Conservation (phyloP, 768 basidiomycete species). For the Mycena polygramma region DNA sequence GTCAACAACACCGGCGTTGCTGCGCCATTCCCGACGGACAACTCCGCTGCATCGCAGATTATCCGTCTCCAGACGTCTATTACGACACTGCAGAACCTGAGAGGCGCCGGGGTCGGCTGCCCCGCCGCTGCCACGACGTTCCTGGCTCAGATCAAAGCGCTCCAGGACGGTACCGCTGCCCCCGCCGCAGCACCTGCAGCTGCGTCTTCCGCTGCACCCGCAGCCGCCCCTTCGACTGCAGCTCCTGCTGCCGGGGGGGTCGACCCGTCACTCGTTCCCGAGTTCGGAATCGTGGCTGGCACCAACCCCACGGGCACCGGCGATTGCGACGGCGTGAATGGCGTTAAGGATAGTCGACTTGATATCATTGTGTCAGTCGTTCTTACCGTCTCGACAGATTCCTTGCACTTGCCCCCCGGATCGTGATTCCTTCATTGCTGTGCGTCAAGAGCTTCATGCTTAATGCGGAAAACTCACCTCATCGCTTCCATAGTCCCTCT, state of each 20-base stretch:
- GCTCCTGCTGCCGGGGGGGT: constrained; percentile 31
- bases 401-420: constrained; percentile 77
- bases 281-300: constrained; percentile 13
- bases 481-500: constrained; percentile 50
- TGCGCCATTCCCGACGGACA: constrained; percentile 74
- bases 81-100: constrained; percentile 79
- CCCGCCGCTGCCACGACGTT: constrained; percentile 75
- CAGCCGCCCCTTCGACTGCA: neutral
- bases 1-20: constrained; percentile 70
- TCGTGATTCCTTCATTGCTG: constrained; percentile 8
- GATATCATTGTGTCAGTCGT: too few relatives aligned
- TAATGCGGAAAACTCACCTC: too few relatives aligned
- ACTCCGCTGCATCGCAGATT: constrained; percentile 54
- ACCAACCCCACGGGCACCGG: constrained; percentile 21
- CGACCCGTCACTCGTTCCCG: constrained; percentile 45
- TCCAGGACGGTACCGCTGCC: neutral
- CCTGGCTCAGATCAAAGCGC: constrained; percentile 18
- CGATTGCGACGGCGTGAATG: constrained; percentile 22
- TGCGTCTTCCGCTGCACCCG: neutral
- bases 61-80: constrained; percentile 71
- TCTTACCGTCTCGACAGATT: constrained; percentile 47
- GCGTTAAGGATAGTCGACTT: constrained; percentile 44
- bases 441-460: too few relatives aligned
- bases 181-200: too few relatives aligned
- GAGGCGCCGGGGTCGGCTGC: constrained; percentile 76